phyloP scores from a whole-genome alignment of 495 filamentous ascomycete genomes.

The Sphaerosporella brunnea region DNA sequence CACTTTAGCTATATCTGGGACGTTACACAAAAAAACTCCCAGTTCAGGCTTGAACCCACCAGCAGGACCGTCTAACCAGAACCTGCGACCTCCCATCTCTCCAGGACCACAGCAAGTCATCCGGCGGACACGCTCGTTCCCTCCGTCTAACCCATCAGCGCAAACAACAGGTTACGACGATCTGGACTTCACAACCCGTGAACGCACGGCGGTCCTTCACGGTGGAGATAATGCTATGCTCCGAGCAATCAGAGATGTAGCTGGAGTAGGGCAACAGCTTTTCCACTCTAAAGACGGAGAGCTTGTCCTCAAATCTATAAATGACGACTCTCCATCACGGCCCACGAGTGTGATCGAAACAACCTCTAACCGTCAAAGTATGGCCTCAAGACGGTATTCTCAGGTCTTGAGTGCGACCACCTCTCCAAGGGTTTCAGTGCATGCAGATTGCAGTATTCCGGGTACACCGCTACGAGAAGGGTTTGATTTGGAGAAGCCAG shows the following conservation, averaged over 20 bases:
- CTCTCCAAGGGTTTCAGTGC: slow-evolving; percentile 18
- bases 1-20: slow-evolving; percentile 24
- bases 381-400: slow-evolving; percentile 21
- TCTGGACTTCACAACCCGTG: slow-evolving; percentile 25
- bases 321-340: slow-evolving; percentile 19
- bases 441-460: slow-evolving; percentile 17
- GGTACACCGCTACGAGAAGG: slow-evolving; percentile 14
- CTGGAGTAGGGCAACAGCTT: slow-evolving; percentile 25
- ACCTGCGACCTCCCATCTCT: slow-evolving; percentile 19
- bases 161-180: slow-evolving; percentile 27
- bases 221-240: slow-evolving; percentile 26
- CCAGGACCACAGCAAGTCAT: slow-evolving; percentile 11
- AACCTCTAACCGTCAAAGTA: slow-evolving; percentile 24
- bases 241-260: slow-evolving; percentile 25
- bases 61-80: slow-evolving; percentile 19
- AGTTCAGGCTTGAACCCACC: slow-evolving; percentile 23
- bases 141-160: slow-evolving; percentile 22
- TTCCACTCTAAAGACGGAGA: slow-evolving; percentile 27
- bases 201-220: slow-evolving; percentile 24
- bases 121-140: slow-evolving; percentile 25
- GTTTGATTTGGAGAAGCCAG: slow-evolving; percentile 13
- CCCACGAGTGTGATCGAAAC: slow-evolving; percentile 26
- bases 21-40: slow-evolving; percentile 25
- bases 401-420: slow-evolving; percentile 16
- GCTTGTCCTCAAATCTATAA: slow-evolving; percentile 26